These are phyloP conservation scores for Ustilago bromivora DNA, from an alignment of 1,284 basidiomycete genomes.

Conservation along the genomic window DNA sequence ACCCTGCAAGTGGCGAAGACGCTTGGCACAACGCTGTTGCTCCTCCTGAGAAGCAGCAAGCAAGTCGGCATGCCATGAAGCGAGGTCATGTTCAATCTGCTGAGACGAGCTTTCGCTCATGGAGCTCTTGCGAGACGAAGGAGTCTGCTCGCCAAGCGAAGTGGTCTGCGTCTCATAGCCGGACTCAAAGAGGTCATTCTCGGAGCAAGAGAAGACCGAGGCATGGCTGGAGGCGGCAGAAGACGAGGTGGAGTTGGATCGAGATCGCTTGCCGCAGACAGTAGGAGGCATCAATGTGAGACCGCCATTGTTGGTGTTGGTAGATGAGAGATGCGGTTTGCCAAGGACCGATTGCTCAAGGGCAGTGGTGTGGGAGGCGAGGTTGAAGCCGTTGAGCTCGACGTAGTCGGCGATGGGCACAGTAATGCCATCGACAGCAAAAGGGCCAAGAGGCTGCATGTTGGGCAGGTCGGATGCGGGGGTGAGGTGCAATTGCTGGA, in stretches of 20 bases:
- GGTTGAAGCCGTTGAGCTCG: slow-evolving; percentile 49
- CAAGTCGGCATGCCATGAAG: slow-evolving; percentile 37
- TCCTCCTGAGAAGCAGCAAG: slow-evolving; percentile 24
- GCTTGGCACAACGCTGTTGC: slow-evolving; percentile 36
- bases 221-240: slow-evolving; percentile 43
- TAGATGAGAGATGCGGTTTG: slow-evolving; percentile 33
- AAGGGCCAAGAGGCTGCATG: slow-evolving; percentile 28
- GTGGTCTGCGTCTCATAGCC: slow-evolving; percentile 42
- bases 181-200: slow-evolving; percentile 27
- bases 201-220: slow-evolving; percentile 46
- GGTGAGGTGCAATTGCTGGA: slow-evolving; percentile 14
- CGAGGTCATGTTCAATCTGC: slow-evolving; percentile 29
- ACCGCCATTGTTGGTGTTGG: background rate
- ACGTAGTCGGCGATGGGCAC: slow-evolving; percentile 29
- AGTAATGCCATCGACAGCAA: slow-evolving; percentile 20
- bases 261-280: slow-evolving; percentile 48
- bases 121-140: slow-evolving; percentile 43
- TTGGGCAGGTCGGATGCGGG: slow-evolving; percentile 8
- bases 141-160: slow-evolving; percentile 37
- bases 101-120: slow-evolving; percentile 22
- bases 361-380: slow-evolving; percentile 47
- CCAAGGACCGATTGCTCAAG: slow-evolving; percentile 52
- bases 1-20: slow-evolving; percentile 37
- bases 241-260: slow-evolving; percentile 44
- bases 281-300: slow-evolving; percentile 16